Percentiles rank a stretch among this genome's conserved stretches.
Conservation (phyloP, 2,329 filamentous ascomycete species). For the Nectriaceae sp. region DNA sequence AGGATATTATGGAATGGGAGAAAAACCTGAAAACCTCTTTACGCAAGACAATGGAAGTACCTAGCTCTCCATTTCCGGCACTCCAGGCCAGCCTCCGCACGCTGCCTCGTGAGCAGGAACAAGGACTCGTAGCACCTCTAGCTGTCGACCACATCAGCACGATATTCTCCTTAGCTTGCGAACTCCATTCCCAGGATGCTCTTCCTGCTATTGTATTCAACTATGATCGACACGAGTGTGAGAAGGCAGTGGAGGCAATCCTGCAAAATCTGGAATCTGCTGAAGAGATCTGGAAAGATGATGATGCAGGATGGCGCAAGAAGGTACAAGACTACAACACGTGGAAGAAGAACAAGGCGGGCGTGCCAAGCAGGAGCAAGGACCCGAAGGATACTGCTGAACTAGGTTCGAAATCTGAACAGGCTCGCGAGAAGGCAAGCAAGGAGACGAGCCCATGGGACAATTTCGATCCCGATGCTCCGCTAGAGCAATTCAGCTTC, state of each 20-base stretch:
- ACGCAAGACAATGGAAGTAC: constrained; percentile 59
- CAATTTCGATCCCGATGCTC: constrained; percentile 67
- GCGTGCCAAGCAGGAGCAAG: constrained; percentile 29
- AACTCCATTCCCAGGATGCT: constrained; percentile 63
- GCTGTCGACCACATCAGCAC: constrained; percentile 1
- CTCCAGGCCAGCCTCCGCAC: constrained; percentile 8
- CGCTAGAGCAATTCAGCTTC: constrained; percentile 65
- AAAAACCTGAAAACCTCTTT: constrained; percentile 59
- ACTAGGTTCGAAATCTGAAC: constrained; percentile 54
- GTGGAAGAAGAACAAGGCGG: constrained; percentile 57
- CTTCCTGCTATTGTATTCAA: constrained; percentile 78
- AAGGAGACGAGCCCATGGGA: constrained; percentile 59
- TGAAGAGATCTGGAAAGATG: constrained; percentile 53
- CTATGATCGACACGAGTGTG: constrained; percentile 69
- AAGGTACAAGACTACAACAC: constrained; percentile 54
- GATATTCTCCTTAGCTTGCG: constrained; percentile 55
- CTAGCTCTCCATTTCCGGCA: constrained; percentile 41
- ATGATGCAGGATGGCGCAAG: constrained; percentile 60
- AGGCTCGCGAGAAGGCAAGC: constrained; percentile 56
- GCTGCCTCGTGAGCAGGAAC: no score
- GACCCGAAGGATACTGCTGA: constrained; percentile 32
- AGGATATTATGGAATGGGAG: constrained; percentile 69
- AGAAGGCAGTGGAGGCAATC: constrained; percentile 55
- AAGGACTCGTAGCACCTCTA: no score
- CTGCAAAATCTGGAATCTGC: constrained; percentile 47